Base-by-base conservation (phyloP, 768 basidiomycete species). In the Xerocomus brunneocitrinus region DNA sequence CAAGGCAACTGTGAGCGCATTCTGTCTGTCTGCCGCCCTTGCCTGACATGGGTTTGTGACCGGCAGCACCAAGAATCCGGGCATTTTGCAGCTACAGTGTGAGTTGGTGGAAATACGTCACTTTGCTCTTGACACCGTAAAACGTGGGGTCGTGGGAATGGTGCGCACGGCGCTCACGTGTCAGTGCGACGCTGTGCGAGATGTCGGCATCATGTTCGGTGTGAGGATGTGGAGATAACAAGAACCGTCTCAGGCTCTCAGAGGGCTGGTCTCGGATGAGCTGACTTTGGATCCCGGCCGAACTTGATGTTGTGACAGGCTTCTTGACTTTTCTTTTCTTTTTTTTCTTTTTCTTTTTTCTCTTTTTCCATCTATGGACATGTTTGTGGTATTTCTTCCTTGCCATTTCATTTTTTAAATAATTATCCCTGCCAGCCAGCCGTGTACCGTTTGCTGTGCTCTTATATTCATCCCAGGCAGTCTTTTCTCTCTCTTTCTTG, bases 71-170 rank as follows among this genome's bases (percentile, higher is more conserved):
- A 35, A 9, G 30, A 30, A 8, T 34, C 34, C 24, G 10, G 12
- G 22, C 19, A 35, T 27, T 30, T 16, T 19, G 45, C 47, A 54
- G 48, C 24, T 32, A 48, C 41, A 65, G 49, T 50, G 67, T 64
- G 61, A 69, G 67, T 68, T 13, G 27, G 48, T 40, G n/a, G 19
- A 42, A 54, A 57, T 65, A 69, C 70, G 62, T 66, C 63, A 71
- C 58, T 57, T 59, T 32, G 30, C 50, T 54, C 51, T 70, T 47
- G 62, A 64, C 72, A 54, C 58, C 62, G 73, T 60, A 63, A 72
- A 74, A 73, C 72, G 73, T 73, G 72, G 73, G 63, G 63, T 60
- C 72, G 72, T 73, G 72, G 72, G 74, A 66, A 53, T 5, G 14
- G 48, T 52, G 53, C 57, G 52, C 34, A 35, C 3, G 42, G 49